Evolutionary conservation across 2,329 filamentous ascomycete genomes (phyloP), one percentile per base, ranked within the genome.

Genomic region (Nakataea oryzae): DNA sequence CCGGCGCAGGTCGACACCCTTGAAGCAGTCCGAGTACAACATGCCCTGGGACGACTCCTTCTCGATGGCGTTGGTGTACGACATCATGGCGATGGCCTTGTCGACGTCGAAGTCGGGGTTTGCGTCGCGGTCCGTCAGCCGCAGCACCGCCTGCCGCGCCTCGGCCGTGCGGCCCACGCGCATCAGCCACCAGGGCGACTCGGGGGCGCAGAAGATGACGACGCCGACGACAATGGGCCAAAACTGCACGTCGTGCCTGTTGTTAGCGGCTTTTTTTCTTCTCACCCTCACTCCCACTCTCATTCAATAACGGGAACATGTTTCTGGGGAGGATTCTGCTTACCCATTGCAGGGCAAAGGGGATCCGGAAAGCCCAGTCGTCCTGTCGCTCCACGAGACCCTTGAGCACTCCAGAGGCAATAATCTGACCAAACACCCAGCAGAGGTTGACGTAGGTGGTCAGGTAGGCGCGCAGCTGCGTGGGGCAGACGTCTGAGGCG

Each of bases 391-490:
- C 63, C 8, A 76, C 63, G 17, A 78, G 71, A 4, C 70, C 72
- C 41, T 72, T 70, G 30, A 76, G 69, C 14, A 79, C 75, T 0
- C 72, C 75, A 4, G 76, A 74, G 0, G 75, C 74, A 50, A 81
- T 72, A 34, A 85, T 76, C 64, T 84, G 81, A 0, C 82, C 82
- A 61, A 83, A 78, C 1, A 81, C 79, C 79, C 81, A 84, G 65
- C 81, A 84, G 73, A 84, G 76, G 66, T 85, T 85, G 68, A 81
- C 78, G 58, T 79, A 83, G 0, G 79, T 81, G 0, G 81, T 84
- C 4, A 85, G 73, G 60, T 82, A 82, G 0, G 78, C 75, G 8
- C 82, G 73, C 3, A 85, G 75, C 0, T 75, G 76, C 60, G 75
- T 70, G 21, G 78, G 78, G 1, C 75, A 72, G 14, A 81, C 77